Base-by-base conservation (phyloP, 2,329 filamentous ascomycete genomes). In the Aspergillus hortae region DNA sequence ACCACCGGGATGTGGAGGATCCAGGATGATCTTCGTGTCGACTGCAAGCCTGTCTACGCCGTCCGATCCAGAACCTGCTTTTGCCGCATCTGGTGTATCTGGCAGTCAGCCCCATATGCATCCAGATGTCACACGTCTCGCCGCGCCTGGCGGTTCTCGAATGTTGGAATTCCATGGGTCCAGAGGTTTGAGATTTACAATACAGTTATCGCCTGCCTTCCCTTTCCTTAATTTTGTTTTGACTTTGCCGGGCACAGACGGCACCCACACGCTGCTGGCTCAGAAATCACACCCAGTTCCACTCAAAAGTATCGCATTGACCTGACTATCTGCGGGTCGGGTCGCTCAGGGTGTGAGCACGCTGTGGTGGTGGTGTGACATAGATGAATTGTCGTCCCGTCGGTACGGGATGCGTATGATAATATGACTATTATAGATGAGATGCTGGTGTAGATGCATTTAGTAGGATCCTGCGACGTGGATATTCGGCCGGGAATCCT, bases 31-130 rank as follows among this genome's bases (percentile, higher is more conserved):
- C 47, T 49, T 44, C 30, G 40, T 49, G 33, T 49, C 40, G 38
- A 49, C 46, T 35, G 41, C 10, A 36, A 44, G 23, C 7, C 19
- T 30, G 47, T 27, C 47, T 49, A 27, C 32, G 17, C 30, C 46
- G 32, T 23, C 21, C n/a, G 12, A 33, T 46, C 19, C 36, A 14
- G n/a, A 17, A 32, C 46, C 23, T 48, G 35, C 12, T 35, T 25
- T 12, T 38, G 41, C 15, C 7, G 21, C 25, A 38, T 49, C 41
- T 35, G 25, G 15, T 44, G 21, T 44, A 36, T n/a, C 21, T 42
- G 19, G 40, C 12, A 30, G 19, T 48, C 50, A 52, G 50, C 40
- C 40, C 40, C 45, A 38, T 49, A 49, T 52, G 50, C 46, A 52
- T 45, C 30, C 25, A 11, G 35, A 9, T 15, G 35, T 42, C 46